Percentiles rank a stretch among this genome's conserved stretches.
These are phyloP conservation scores for Schoenoplectus tabernaemontani DNA, from an alignment of 202 grass and related monocot species.

Conservation along the genomic window DNA sequence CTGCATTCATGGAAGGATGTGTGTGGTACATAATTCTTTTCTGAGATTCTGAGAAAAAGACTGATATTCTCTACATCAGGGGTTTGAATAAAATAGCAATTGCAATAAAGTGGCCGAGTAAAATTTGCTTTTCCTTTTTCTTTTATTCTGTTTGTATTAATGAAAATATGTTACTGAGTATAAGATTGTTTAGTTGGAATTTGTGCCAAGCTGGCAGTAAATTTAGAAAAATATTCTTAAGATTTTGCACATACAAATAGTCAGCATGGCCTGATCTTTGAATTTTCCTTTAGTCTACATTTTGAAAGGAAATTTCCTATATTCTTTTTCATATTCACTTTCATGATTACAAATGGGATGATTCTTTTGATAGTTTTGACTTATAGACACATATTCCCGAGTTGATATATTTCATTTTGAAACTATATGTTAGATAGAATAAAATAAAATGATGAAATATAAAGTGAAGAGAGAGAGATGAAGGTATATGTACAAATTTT, in stretches of 20 bases:
- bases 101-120: neutral
- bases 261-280: neutral
- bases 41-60: neutral
- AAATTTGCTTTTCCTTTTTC: neutral
- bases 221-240: conserved; percentile 5
- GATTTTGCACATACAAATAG: neutral
- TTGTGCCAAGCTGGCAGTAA: neutral
- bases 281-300: conserved; percentile 11
- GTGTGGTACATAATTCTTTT: neutral
- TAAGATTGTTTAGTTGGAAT: neutral
- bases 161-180: neutral
- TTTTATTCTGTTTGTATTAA: neutral
- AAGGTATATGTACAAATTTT: neutral
- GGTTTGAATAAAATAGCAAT: neutral
- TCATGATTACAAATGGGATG: neutral
- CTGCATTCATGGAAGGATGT: neutral
- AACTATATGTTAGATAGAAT: neutral
- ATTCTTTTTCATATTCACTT: neutral
- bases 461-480: neutral
- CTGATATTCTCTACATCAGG: neutral
- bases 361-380: neutral
- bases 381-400: neutral
- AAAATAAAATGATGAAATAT: neutral
- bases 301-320: neutral
- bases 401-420: neutral